Percentiles rank a stretch among this genome's conserved stretches.
phyloP scores from a whole-genome alignment of 2,329 filamentous ascomycete species.

The Thielaviopsis ethacetica region DNA sequence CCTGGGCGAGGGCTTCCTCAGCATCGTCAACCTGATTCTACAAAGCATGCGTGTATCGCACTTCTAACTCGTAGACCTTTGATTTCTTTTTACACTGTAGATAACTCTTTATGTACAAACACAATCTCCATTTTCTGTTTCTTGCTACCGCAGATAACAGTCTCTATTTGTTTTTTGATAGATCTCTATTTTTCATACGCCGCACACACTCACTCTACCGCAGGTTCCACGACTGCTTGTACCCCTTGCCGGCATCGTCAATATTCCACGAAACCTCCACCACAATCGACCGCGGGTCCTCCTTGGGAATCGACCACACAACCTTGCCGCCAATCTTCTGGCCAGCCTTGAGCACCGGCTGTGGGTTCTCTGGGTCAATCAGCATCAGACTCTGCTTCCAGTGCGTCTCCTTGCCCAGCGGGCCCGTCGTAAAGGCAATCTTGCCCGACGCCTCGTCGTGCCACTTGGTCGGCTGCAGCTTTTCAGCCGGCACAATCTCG shows the following conservation, averaged over 20 bases:
- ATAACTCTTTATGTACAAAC: too few relatives aligned
- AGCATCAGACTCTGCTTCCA: slow-evolving; percentile 77
- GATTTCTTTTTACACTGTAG: not conserved
- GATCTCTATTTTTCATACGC: too few relatives aligned
- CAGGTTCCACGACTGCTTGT: slow-evolving; percentile 34
- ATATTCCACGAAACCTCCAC: slow-evolving; percentile 47
- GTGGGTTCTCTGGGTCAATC: slow-evolving; percentile 39
- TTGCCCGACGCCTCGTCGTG: slow-evolving; percentile 38
- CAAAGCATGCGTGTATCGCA: slow-evolving; percentile 65
- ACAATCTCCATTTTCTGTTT: not conserved
- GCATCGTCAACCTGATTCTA: slow-evolving; percentile 74
- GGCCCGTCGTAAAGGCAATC: slow-evolving; percentile 80
- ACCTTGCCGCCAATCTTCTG: slow-evolving; percentile 49
- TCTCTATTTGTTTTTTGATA: too few relatives aligned
- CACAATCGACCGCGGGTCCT: slow-evolving; percentile 52
- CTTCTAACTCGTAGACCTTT: slow-evolving; percentile 26
- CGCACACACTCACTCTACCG: too few relatives aligned
- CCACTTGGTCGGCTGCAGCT: slow-evolving; percentile 48
- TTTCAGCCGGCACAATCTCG: slow-evolving; percentile 30
- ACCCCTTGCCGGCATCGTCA: slow-evolving; percentile 22
- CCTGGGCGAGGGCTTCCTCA: slow-evolving; percentile 78
- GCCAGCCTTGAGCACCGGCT: slow-evolving; percentile 32
- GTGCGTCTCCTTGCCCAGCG: slow-evolving; percentile 60
- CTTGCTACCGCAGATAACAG: too few relatives aligned
- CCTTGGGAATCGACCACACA: slow-evolving; percentile 51